Percentiles rank a stretch among this genome's conserved stretches.
phyloP scores from a whole-genome alignment of 2,329 filamentous ascomycete genomes.

The Sarocladium oryzae region DNA sequence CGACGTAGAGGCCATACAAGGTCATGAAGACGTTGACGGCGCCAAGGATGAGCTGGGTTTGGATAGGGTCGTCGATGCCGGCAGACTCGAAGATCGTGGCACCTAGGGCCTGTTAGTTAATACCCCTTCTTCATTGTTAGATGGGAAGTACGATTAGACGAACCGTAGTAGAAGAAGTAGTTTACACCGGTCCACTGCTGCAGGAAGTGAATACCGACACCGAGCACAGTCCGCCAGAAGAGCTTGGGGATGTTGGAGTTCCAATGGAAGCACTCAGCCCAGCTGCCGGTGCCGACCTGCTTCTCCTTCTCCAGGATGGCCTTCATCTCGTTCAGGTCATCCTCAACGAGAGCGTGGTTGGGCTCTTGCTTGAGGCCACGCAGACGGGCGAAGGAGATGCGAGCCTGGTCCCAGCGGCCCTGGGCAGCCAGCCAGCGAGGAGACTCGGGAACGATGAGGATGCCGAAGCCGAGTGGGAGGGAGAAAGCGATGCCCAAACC shows the following conservation, averaged over 20 bases:
- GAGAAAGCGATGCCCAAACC: constrained; percentile 48
- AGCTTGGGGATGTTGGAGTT: constrained; percentile 47
- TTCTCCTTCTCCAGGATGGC: constrained; percentile 39
- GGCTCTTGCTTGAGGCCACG: constrained; percentile 43
- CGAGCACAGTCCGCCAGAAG: constrained; percentile 58
- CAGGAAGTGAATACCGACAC: constrained; percentile 56
- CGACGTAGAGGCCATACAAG: constrained; percentile 60
- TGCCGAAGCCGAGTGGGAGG: constrained; percentile 44
- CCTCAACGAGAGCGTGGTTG: constrained; percentile 36
- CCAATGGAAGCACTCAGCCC: constrained; percentile 56
- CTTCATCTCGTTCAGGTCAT: constrained; percentile 47
- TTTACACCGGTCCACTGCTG: constrained; percentile 58
- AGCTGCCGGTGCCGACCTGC: constrained; percentile 39
- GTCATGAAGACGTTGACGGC: constrained; percentile 64
- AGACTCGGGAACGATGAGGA: constrained; percentile 49
- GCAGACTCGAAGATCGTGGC: constrained; percentile 61
- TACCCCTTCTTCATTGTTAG: no score
- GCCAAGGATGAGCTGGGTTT: constrained; percentile 61
- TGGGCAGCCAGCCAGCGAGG: constrained; percentile 49
- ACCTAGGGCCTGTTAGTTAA: neutral
- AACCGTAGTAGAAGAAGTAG: constrained; percentile 58
- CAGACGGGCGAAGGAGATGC: constrained; percentile 45
- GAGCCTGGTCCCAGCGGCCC: constrained; percentile 40
- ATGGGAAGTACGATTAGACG: neutral
- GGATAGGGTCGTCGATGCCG: constrained; percentile 58